These are phyloP conservation scores for Paraglomus brasilianum DNA, from an alignment of 192 early-diverging fungal genomes.

Conservation along the genomic window DNA sequence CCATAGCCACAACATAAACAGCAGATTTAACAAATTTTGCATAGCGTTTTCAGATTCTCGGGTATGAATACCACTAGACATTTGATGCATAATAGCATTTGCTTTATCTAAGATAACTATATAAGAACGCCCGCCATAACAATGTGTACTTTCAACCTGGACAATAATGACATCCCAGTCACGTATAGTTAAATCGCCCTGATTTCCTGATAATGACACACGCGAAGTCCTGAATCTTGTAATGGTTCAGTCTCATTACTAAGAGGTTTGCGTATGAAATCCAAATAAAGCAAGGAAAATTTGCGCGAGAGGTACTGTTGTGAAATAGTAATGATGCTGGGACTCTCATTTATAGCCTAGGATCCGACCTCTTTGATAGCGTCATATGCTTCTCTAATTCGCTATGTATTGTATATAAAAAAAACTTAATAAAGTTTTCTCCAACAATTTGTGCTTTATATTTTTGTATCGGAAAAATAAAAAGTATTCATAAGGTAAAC, in stretches of 20 bases:
- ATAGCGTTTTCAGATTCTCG: constrained; percentile 20
- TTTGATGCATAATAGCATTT: constrained; percentile 13
- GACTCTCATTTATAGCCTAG: too few species aligned
- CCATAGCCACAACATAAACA: constrained; percentile 19
- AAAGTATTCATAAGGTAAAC: too few species aligned
- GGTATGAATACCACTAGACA: constrained; percentile 7
- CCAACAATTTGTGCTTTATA: too few species aligned
- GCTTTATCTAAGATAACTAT: too few species aligned
- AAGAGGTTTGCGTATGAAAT: constrained; percentile 2
- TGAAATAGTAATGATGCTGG: too few species aligned
- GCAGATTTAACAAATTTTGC: constrained; percentile 15
- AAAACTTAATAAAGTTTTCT: too few species aligned
- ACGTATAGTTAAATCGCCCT: not conserved
- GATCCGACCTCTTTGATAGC: too few species aligned
- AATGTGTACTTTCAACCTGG: constrained; percentile 2
- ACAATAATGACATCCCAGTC: constrained; percentile 14
- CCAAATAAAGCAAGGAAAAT: too few species aligned
- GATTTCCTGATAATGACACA: constrained; percentile 4
- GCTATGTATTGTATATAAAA: too few species aligned
- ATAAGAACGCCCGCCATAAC: not conserved
- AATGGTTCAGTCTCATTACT: constrained; percentile 11
- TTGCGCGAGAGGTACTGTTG: too few species aligned
- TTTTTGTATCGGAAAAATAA: too few species aligned
- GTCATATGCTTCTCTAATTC: too few species aligned
- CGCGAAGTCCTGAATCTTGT: constrained; percentile 7